phyloP scores from a whole-genome alignment of 1,284 basidiomycete species.

The Irpex rosettiformis region DNA sequence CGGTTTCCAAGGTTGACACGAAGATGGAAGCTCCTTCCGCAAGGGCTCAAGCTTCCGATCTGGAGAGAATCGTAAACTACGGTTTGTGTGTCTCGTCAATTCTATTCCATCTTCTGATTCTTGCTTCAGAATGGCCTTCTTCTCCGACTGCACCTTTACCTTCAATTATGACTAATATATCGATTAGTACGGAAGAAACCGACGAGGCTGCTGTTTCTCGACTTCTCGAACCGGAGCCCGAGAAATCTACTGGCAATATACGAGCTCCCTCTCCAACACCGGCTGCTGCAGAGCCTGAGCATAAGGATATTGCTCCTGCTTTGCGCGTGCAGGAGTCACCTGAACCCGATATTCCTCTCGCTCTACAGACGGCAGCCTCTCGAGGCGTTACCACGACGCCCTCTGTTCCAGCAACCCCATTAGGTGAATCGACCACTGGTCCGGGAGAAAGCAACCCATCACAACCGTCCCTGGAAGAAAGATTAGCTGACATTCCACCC shows the following conservation, averaged over 20 bases:
- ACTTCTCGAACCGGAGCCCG: not conserved
- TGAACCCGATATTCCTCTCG: conserved; percentile 12
- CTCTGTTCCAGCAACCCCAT: conserved; percentile 2
- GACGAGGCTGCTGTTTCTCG: conserved; percentile 1
- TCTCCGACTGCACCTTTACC: not conserved
- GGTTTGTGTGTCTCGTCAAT: not conserved
- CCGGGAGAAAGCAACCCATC: not conserved
- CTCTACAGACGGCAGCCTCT: not conserved
- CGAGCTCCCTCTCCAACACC: not conserved
- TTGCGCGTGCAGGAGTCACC: conserved; percentile 1
- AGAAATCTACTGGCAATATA: not conserved
- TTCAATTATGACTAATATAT: not conserved
- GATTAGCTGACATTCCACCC: conserved; percentile 2
- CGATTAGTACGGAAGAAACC: not conserved
- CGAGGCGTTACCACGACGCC: not conserved
- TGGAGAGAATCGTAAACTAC: not conserved
- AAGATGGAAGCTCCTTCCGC: not conserved
- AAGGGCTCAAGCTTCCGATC: not conserved
- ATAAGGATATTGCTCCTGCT: not conserved
- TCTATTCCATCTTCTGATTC: not conserved
- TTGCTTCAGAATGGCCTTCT: not conserved
- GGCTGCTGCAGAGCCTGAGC: not conserved
- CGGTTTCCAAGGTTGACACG: not conserved
- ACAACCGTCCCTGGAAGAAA: conserved; percentile 6
- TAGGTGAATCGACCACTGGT: not conserved